Conservation (phyloP, 306 rosid genomes). For the Macrotyloma uniflorum region DNA sequence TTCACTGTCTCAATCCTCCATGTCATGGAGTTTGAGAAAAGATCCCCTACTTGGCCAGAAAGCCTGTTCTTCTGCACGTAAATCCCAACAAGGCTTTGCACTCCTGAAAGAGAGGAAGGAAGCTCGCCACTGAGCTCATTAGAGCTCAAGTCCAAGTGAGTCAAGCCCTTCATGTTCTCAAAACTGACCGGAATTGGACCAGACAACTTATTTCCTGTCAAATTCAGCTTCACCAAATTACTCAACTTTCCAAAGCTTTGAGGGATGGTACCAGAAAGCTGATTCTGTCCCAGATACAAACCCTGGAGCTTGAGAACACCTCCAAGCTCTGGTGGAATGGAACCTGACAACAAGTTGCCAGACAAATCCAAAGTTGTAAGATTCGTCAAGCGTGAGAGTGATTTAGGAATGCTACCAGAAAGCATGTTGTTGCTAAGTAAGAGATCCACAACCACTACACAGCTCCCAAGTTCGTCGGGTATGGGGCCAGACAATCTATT, state of each 20-base stretch:
- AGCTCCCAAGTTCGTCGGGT: constrained; percentile 79
- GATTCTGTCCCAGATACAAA: constrained; percentile 74
- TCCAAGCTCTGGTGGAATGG: constrained; percentile 78
- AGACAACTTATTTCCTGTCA: constrained; percentile 73
- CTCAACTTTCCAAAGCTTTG: constrained; percentile 65
- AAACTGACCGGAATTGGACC: constrained; percentile 72
- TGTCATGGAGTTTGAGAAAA: constrained; percentile 66
- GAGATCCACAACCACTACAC: constrained; percentile 72
- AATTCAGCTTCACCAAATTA: constrained; percentile 86
- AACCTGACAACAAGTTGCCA: constrained; percentile 73
- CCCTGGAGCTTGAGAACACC: constrained; percentile 82
- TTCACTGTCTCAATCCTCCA: constrained; percentile 94
- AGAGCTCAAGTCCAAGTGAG: constrained; percentile 72
- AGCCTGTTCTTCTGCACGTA: constrained; percentile 83
- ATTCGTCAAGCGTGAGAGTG: constrained; percentile 66
- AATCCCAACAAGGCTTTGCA: constrained; percentile 75
- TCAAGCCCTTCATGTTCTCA: constrained; percentile 69
- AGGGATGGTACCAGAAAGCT: constrained; percentile 69
- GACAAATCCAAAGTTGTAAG: constrained; percentile 93
- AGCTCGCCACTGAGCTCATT: constrained; percentile 78
- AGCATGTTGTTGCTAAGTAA: constrained; percentile 74
- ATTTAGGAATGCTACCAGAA: constrained; percentile 71
- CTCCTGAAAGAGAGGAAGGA: constrained; percentile 70
- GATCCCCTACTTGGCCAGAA: constrained; percentile 58
- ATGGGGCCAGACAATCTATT: constrained; percentile 83